A percentile compares a stretch with the other conserved stretches of the same genome.
These are phyloP conservation scores for Ophiostoma triangulosporum DNA, from an alignment of 2,329 filamentous ascomycete species.

Conservation along the genomic window DNA sequence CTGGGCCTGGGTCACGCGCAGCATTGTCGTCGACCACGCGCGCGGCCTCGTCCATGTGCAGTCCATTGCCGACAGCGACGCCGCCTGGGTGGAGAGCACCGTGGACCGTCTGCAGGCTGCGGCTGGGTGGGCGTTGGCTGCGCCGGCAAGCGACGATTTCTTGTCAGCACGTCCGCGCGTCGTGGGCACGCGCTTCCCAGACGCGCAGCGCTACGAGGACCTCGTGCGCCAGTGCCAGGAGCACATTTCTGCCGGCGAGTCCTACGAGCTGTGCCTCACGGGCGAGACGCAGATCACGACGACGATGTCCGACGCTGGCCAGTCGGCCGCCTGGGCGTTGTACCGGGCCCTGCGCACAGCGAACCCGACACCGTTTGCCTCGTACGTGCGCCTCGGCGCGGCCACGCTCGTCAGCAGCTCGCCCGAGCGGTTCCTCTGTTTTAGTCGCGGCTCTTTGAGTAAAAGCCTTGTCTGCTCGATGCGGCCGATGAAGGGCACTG, in stretches of 20 bases:
- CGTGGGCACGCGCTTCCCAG: constrained; percentile 26
- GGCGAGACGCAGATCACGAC: constrained; percentile 52
- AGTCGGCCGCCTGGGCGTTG: constrained; percentile 44
- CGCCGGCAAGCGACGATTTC: too few relatives aligned
- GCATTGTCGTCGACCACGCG: constrained; percentile 63
- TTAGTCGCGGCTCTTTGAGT: constrained; percentile 16
- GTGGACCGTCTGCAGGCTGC: constrained; percentile 19
- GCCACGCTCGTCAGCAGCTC: constrained; percentile 70
- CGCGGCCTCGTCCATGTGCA: constrained; percentile 52
- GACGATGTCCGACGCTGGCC: too few relatives aligned
- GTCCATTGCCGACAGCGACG: constrained; percentile 29
- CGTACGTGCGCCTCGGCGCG: constrained; percentile 57
- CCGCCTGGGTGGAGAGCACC: constrained; percentile 31
- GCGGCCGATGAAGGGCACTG: constrained; percentile 92
- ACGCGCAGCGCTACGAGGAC: constrained; percentile 42
- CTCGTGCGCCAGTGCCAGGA: constrained; percentile 58
- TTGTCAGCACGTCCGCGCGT: background rate
- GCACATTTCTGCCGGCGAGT: constrained; percentile 61
- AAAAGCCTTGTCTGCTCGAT: constrained; percentile 67
- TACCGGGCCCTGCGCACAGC: constrained; percentile 55
- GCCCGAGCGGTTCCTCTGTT: constrained; percentile 68
- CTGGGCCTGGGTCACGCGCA: constrained; percentile 63
- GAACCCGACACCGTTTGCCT: constrained; percentile 77
- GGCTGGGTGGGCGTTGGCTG: constrained; percentile 16
- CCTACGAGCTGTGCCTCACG: constrained; percentile 77